A percentile compares a stretch with the other conserved stretches of the same genome.
These are phyloP conservation scores for Suillus subaureus DNA, from an alignment of 768 basidiomycete species.

Conservation along the genomic window DNA sequence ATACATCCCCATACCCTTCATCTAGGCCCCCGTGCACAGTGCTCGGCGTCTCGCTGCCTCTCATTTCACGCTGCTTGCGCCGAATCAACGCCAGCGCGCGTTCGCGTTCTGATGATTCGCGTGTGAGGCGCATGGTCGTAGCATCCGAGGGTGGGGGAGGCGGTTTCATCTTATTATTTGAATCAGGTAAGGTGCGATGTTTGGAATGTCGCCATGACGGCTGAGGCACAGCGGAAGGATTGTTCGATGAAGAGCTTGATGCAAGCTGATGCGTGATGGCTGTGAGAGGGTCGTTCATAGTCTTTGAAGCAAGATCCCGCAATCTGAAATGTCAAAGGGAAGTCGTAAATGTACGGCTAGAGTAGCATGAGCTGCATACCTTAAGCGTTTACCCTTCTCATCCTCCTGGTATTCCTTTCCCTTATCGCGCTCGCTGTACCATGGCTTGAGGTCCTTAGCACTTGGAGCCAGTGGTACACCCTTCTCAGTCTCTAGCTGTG, in stretches of 20 bases:
- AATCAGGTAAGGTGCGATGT: conserved; percentile 14
- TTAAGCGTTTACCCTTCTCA: conserved; percentile 30
- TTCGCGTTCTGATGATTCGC: conserved; percentile 75
- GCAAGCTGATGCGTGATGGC: conserved; percentile 71
- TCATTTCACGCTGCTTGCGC: conserved; percentile 64
- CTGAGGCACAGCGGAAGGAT: conserved; percentile 23
- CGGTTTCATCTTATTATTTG: conserved; percentile 12
- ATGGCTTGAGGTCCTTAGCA: conserved; percentile 77
- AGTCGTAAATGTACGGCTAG: neutral
- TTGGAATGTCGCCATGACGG: conserved; percentile 23
- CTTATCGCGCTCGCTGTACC: conserved; percentile 53
- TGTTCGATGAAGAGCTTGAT: conserved; percentile 34
- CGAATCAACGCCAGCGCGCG: conserved; percentile 73
- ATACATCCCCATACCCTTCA: conserved; percentile 67
- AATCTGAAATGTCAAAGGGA: conserved; percentile 41
- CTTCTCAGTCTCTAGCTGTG: conserved; percentile 59
- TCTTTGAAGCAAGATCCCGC: conserved; percentile 66
- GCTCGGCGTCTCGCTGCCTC: conserved; percentile 70
- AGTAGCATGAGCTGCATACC: conserved; percentile 29
- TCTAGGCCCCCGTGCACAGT: conserved; percentile 54
- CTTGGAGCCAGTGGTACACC: conserved; percentile 76
- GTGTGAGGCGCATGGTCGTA: conserved; percentile 56
- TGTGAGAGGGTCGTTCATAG: conserved; percentile 69
- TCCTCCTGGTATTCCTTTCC: conserved; percentile 29
- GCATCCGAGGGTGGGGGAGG: conserved; percentile 34